A percentile compares a stretch with the other conserved stretches of the same genome.
phyloP scores from a whole-genome alignment of 2,329 filamentous ascomycete species.

The Penicillium sp. region DNA sequence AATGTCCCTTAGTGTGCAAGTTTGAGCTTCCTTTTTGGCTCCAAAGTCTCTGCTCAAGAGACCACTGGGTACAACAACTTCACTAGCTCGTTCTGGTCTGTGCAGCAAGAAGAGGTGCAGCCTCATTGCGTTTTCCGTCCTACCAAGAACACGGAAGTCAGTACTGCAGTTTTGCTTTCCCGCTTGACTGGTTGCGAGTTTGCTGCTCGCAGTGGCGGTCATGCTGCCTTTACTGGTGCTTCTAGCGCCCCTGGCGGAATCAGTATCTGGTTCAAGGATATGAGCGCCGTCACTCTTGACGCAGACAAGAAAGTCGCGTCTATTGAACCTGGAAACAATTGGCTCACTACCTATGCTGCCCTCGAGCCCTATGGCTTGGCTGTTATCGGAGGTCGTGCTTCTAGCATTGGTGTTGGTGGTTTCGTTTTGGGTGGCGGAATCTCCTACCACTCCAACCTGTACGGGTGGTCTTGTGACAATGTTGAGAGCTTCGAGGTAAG shows the following conservation, averaged over 20 bases:
- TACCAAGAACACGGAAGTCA: conserved; percentile 25
- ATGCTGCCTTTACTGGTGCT: conserved; percentile 55
- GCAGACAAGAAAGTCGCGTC: conserved; percentile 26
- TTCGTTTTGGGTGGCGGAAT: conserved; percentile 28
- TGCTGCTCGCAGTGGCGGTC: conserved; percentile 57
- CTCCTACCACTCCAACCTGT: conserved; percentile 31
- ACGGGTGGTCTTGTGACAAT: conserved; percentile 38
- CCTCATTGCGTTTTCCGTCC: conserved; percentile 37
- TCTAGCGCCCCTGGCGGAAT: conserved; percentile 48
- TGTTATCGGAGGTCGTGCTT: conserved; percentile 33
- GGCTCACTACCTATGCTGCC: conserved; percentile 32
- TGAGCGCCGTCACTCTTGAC: conserved; percentile 29
- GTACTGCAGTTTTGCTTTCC: conserved; percentile 30
- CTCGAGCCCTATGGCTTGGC: conserved; percentile 31
- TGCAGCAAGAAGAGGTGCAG: conserved; percentile 33
- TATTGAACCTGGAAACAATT: conserved; percentile 34
- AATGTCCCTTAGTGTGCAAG: conserved; percentile 8
- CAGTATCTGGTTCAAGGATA: conserved; percentile 30
- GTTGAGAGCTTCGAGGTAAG: conserved; percentile 32
- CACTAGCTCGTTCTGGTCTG: conserved; percentile 33
- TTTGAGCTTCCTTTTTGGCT: conserved; percentile 12
- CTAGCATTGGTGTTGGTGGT: conserved; percentile 22
- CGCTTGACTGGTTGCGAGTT: conserved; percentile 42
- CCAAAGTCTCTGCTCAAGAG: conserved; percentile 14
- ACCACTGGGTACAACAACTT: conserved; percentile 18